phyloP scores from a whole-genome alignment of 495 filamentous ascomycete genomes.

The Xeromyces bisporus region DNA sequence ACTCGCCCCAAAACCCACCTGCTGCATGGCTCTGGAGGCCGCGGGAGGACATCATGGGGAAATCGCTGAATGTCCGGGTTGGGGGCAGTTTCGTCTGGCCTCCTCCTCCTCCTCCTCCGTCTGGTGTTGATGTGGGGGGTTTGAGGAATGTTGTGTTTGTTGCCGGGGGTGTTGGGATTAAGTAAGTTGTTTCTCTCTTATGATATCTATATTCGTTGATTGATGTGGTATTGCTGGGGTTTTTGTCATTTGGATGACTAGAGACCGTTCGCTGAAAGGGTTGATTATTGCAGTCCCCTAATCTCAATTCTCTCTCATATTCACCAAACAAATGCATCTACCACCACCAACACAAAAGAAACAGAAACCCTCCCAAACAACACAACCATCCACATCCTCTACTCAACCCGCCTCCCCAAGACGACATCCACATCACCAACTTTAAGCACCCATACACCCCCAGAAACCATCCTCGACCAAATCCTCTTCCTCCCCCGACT shows the following conservation, averaged over 20 bases:
- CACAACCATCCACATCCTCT: constrained; percentile 23
- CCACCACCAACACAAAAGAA: too few relatives aligned
- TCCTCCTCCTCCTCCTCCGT: too few relatives aligned
- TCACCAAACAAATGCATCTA: constrained; percentile 11
- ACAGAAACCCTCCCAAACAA: constrained; percentile 9
- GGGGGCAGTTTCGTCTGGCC: constrained; percentile 74
- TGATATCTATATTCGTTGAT: too few relatives aligned
- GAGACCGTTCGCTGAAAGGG: too few relatives aligned
- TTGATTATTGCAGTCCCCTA: constrained; percentile 35
- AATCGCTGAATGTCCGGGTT: constrained; percentile 46
- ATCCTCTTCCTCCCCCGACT: constrained; percentile 41
- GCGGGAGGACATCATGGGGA: constrained; percentile 34
- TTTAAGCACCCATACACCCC: constrained; percentile 6
- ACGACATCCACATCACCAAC: not conserved
- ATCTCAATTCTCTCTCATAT: constrained; percentile 41
- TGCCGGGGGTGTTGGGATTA: constrained; percentile 75
- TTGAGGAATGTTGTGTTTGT: constrained; percentile 50
- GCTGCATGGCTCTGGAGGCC: constrained; percentile 62
- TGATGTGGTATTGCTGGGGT: too few relatives aligned
- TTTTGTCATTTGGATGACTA: too few relatives aligned
- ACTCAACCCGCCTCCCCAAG: constrained; percentile 24
- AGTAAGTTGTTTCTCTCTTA: too few relatives aligned
- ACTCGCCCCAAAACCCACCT: constrained; percentile 45
- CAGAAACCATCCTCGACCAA: constrained; percentile 39
- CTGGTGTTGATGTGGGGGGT: constrained; percentile 15